Evolutionary conservation across 495 filamentous ascomycete species (phyloP).

Genomic region (Viridothelium virens): DNA sequence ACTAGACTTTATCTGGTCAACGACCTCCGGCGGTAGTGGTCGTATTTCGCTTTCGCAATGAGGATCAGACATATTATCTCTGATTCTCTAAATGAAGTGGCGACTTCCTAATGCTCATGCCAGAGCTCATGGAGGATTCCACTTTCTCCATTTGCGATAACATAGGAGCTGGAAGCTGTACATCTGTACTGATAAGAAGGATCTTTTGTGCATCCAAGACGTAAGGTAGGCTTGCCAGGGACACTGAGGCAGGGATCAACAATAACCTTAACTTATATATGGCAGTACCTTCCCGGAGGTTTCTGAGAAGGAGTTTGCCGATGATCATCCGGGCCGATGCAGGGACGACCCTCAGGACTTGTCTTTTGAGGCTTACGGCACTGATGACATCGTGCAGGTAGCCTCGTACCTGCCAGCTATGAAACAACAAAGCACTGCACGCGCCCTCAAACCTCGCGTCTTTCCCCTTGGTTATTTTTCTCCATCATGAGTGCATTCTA

Average conservation of each 20-base stretch:
- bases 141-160: conserved; percentile 8
- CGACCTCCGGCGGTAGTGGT: conserved; percentile 64
- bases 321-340: not conserved
- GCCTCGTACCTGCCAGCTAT: not conserved
- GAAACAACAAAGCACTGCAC: not conserved
- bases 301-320: not conserved
- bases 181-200: not conserved
- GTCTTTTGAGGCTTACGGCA: not conserved
- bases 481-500: not conserved
- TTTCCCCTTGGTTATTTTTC: not conserved
- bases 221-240: not conserved
- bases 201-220: not conserved
- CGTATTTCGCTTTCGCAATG: conserved; percentile 43
- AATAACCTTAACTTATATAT: not conserved
- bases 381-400: conserved; percentile 7
- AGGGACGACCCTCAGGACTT: too few species aligned
- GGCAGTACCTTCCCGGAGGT: not conserved
- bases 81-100: not conserved
- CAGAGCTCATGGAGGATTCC: conserved; percentile 23
- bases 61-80: not conserved
- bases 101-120: not conserved
- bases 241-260: too few species aligned
- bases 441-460: not conserved
- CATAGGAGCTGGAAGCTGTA: not conserved
- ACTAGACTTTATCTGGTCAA: conserved; percentile 83